Evolutionary conservation across 2,329 filamentous ascomycete species (phyloP).

Genomic region (Aspergillus sp.): DNA sequence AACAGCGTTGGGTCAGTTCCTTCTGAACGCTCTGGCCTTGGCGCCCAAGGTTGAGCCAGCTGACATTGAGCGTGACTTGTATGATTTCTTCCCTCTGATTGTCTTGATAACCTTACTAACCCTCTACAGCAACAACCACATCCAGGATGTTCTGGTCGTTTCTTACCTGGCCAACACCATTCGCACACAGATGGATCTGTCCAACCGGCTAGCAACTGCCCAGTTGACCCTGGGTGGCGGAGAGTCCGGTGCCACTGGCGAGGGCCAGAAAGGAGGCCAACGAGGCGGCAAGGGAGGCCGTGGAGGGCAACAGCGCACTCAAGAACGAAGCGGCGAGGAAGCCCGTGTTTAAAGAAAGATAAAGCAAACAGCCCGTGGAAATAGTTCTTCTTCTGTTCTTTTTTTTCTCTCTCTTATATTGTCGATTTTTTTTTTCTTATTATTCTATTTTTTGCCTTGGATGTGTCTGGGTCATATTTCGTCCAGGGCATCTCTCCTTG

Average conservation of each 20-base stretch:
- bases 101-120: constrained; percentile 26
- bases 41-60: constrained; percentile 89
- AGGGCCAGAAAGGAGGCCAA: constrained; percentile 29
- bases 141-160: constrained; percentile 97
- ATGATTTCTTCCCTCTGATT: constrained; percentile 28
- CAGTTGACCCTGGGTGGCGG: constrained; percentile 56
- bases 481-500: background rate
- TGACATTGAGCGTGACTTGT: constrained; percentile 93
- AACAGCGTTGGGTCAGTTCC: constrained; percentile 86
- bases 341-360: constrained; percentile 28
- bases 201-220: constrained; percentile 86
- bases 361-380: constrained; percentile 6
- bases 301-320: constrained; percentile 33
- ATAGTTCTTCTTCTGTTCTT: constrained; percentile 11
- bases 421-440: constrained; percentile 2
- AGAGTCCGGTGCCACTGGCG: constrained; percentile 36
- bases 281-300: constrained; percentile 41
- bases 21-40: constrained; percentile 88
- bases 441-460: constrained; percentile 9
- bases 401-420: constrained; percentile 3
- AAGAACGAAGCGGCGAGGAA: constrained; percentile 34
- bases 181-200: constrained; percentile 96
- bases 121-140: constrained; percentile 78
- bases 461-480: constrained; percentile 2
- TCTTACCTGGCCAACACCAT: constrained; percentile 98